Evolutionary conservation across 2,329 filamentous ascomycete genomes (phyloP).

Genomic region (Leptosphaerulina australis): DNA sequence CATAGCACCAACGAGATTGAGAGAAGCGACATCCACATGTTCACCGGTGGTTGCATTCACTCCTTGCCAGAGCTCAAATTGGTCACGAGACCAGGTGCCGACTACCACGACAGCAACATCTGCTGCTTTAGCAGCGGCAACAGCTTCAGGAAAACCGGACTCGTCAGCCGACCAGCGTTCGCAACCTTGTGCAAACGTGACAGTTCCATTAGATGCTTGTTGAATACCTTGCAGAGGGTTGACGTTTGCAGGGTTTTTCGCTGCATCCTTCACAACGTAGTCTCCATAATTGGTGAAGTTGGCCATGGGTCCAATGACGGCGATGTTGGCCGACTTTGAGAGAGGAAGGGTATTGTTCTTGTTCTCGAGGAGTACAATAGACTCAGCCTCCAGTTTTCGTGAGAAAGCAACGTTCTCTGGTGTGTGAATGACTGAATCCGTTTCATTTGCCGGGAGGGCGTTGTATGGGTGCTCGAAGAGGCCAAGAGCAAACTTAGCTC

Average conservation of each 20-base stretch:
- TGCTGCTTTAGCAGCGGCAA: slow-evolving; percentile 68
- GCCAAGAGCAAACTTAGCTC: slow-evolving; percentile 71
- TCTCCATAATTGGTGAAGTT: slow-evolving; percentile 66
- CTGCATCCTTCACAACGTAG: slow-evolving; percentile 70
- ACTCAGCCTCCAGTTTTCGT: slow-evolving; percentile 69
- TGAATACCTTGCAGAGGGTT: slow-evolving; percentile 73
- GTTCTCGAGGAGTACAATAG: slow-evolving; percentile 77
- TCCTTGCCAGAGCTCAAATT: slow-evolving; percentile 71
- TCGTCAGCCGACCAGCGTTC: slow-evolving; percentile 75
- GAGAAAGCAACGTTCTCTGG: slow-evolving; percentile 64
- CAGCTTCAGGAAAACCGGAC: slow-evolving; percentile 69
- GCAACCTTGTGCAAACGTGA: slow-evolving; percentile 72
- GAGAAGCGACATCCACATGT: slow-evolving; percentile 68
- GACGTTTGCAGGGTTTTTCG: slow-evolving; percentile 64
- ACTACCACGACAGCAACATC: slow-evolving; percentile 76
- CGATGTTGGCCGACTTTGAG: slow-evolving; percentile 69
- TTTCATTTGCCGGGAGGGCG: slow-evolving; percentile 62
- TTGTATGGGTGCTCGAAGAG: slow-evolving; percentile 74
- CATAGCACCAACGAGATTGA: slow-evolving; percentile 74
- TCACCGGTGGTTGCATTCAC: slow-evolving; percentile 78
- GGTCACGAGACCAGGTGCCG: slow-evolving; percentile 77
- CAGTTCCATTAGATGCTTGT: slow-evolving; percentile 60
- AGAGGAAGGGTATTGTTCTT: slow-evolving; percentile 67
- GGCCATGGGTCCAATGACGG: slow-evolving; percentile 77
- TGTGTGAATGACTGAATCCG: slow-evolving; percentile 66